phyloP scores from a whole-genome alignment of 225 moss, liverwort and hornwort species.

The Bryoerythrophyllum caledonicum region DNA sequence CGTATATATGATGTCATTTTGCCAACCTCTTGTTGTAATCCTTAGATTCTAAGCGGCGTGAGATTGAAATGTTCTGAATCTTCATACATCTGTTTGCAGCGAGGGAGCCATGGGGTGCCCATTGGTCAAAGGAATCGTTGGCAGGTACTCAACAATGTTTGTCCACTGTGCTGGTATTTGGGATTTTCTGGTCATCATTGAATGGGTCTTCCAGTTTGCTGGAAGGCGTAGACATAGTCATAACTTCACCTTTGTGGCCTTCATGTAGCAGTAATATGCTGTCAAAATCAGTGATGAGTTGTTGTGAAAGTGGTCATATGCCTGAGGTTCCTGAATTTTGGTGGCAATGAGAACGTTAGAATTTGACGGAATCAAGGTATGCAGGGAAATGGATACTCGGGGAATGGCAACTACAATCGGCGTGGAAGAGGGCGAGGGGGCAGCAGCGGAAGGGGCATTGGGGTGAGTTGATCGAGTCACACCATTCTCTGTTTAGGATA shows the following conservation, averaged over 20 bases:
- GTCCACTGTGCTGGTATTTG: neutral
- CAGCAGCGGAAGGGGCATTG: slow-evolving; percentile 86
- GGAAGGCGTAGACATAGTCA: neutral
- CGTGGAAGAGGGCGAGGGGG: slow-evolving; percentile 90
- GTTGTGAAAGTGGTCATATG: neutral
- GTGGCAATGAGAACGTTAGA: neutral
- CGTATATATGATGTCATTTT: neutral
- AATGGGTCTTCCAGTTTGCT: neutral
- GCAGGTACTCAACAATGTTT: slow-evolving; percentile 47
- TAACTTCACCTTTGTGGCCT: neutral
- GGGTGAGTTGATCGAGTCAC: slow-evolving; percentile 36
- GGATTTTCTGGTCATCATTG: neutral
- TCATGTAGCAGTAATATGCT: neutral
- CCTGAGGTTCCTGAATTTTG: neutral
- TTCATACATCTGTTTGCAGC: slow-evolving; percentile 44
- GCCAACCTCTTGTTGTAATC: neutral
- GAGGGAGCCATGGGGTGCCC: slow-evolving; percentile 52
- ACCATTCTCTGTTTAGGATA: neutral
- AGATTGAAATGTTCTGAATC: slow-evolving; percentile 18
- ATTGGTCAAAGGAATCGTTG: slow-evolving; percentile 65
- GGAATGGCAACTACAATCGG: slow-evolving; percentile 68
- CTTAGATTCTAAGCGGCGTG: neutral
- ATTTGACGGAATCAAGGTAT: slow-evolving; percentile 9
- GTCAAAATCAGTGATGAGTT: neutral
- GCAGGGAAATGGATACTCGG: slow-evolving; percentile 81